Conservation (phyloP, 352 stramenopile genomes). For the Phytophthora nicotianae region DNA sequence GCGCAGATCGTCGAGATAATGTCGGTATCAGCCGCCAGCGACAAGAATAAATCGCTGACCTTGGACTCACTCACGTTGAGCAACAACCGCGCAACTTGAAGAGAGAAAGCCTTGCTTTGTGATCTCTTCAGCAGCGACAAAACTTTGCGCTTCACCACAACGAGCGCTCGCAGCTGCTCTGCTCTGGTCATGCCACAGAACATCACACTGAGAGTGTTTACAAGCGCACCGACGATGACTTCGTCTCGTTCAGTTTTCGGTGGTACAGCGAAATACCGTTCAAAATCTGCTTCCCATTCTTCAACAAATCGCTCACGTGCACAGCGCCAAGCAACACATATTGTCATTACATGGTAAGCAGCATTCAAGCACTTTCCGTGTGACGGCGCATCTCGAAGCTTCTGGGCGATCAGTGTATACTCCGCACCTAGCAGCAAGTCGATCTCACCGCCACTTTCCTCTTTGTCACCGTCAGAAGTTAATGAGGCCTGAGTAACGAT, state of each 20-base stretch:
- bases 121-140: constrained; percentile 53
- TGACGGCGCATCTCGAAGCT: constrained; percentile 48
- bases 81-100: constrained; percentile 52
- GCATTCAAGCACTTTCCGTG: constrained; percentile 69
- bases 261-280: constrained; percentile 44
- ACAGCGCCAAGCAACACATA: constrained; percentile 31
- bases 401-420: constrained; percentile 34
- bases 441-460: constrained; percentile 1
- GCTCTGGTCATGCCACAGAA: constrained; percentile 41
- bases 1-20: constrained; percentile 50
- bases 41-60: constrained; percentile 59
- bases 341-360: constrained; percentile 57
- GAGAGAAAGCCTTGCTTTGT: constrained; percentile 32
- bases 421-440: constrained; percentile 19
- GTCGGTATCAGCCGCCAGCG: constrained; percentile 61
- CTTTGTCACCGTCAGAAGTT: constrained; percentile 2
- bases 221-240: constrained; percentile 51
- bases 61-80: constrained; percentile 51
- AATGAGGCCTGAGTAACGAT: too few relatives aligned
- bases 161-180: constrained; percentile 49
- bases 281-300: constrained; percentile 54
- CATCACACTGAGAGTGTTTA: constrained; percentile 43
- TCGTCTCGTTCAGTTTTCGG: constrained; percentile 61
- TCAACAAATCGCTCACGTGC: constrained; percentile 33
- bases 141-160: constrained; percentile 58